Percentiles rank a stretch among this genome's conserved stretches.
These are phyloP conservation scores for Cytospora mali DNA, from an alignment of 2,329 filamentous ascomycete species.

Conservation along the genomic window DNA sequence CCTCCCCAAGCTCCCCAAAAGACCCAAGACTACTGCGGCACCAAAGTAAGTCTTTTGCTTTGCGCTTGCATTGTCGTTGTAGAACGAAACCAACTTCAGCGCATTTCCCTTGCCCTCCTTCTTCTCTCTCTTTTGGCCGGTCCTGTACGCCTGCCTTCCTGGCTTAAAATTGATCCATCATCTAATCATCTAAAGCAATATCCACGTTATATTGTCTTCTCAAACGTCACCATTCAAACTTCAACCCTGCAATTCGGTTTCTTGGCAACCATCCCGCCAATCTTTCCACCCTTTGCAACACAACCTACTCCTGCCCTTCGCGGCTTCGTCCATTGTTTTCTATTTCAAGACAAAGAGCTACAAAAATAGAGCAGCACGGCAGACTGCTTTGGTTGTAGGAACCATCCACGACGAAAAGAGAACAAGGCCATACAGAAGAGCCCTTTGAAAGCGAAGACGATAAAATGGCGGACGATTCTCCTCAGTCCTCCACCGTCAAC, in stretches of 20 bases:
- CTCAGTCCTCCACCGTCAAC: conserved; percentile 33
- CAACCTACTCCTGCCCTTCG: neutral
- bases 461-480: conserved; percentile 24
- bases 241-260: conserved; percentile 10
- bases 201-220: conserved; percentile 13
- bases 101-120: conserved; percentile 1
- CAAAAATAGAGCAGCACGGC: neutral
- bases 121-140: neutral
- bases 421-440: conserved; percentile 8
- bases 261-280: conserved; percentile 15
- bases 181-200: conserved; percentile 17
- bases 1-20: conserved; percentile 1
- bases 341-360: conserved; percentile 13
- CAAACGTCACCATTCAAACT: conserved; percentile 8
- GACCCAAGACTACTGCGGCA: neutral
- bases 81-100: neutral
- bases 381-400: conserved; percentile 9
- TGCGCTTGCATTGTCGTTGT: neutral
- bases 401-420: neutral
- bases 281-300: conserved; percentile 9
- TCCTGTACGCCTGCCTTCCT: neutral
- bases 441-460: conserved; percentile 9
- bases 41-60: neutral
- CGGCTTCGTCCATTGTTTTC: neutral
- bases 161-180: conserved; percentile 9